Evolutionary conservation across 2,329 filamentous ascomycete genomes (phyloP), one percentile per base, ranked within the genome.

Genomic region (Aureobasidium sp.): DNA sequence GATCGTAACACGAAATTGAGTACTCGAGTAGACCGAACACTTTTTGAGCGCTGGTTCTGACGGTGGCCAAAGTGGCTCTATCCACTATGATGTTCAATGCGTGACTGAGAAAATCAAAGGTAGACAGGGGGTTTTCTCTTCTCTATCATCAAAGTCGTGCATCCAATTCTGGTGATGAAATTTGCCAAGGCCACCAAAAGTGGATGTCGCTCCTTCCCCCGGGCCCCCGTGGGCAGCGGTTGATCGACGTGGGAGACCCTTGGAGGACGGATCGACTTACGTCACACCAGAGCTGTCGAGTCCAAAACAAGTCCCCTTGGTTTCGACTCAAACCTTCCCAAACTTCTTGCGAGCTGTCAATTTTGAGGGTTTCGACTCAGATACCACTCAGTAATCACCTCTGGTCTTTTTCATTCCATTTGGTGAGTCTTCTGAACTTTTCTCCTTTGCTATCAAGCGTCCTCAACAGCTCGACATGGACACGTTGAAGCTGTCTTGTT

Each of bases 221-320:
- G 24, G 44, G 8, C 41, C 53, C 53, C 51, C 51, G 26, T 55
- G 51, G 51, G 37, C 24, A 13, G 51, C 15, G 20, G n/a, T 7
- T 15, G 53, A 46, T 46, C 39, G 53, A 27, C 53, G n/a, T 57
- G 29, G 32, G 48, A 34, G 39, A 44, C 53, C 53, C 53, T 46
- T 34, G 39, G 8, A 37, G 6, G n/a, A 32, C 7, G 17, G 15
- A 20, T 41, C 5, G 12, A 37, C 34, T 37, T 37, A 48, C 36
- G 36, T 55, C 37, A 55, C 24, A 26, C 29, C 13, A 13, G 27
- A 44, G 39, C 53, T 57, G 17, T 57, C 51, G 51, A 55, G 51
- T 55, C 51, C 53, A 36, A 57, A 57, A 57, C 53, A 57, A 10
- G 44, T 57, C 53, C 41, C 53, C 29, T 46, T 34, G 6, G 26